phyloP scores from a whole-genome alignment of 2,329 filamentous ascomycete genomes.

The Proliferodiscus dingleyae region DNA sequence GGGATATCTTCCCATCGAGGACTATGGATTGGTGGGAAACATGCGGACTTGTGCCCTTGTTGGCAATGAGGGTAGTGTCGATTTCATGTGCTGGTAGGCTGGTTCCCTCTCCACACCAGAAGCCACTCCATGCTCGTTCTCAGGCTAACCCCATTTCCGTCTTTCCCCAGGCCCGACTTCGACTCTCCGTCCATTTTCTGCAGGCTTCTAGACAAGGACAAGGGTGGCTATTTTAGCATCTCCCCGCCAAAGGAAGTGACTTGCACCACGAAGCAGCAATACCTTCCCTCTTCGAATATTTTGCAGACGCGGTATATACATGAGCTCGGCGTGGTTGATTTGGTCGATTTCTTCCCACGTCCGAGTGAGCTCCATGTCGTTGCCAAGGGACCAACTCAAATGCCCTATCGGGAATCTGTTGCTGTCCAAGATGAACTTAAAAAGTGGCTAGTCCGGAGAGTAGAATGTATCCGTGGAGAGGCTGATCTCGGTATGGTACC shows the following conservation, averaged over 20 bases:
- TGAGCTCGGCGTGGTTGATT: constrained; percentile 67
- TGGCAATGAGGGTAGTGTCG: constrained; percentile 67
- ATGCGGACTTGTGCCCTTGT: constrained; percentile 76
- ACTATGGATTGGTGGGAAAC: constrained; percentile 77
- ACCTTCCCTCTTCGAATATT: constrained; percentile 69
- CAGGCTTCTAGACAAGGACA: constrained; percentile 67
- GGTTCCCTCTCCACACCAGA: background rate
- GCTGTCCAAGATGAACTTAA: constrained; percentile 58
- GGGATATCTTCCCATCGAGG: constrained; percentile 51
- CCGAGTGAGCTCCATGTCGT: constrained; percentile 55
- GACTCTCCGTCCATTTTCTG: constrained; percentile 74
- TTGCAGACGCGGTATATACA: constrained; percentile 73
- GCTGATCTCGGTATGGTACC: constrained; percentile 51
- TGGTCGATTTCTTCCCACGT: constrained; percentile 72
- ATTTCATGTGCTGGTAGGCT: constrained; percentile 71
- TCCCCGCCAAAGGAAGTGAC: constrained; percentile 45
- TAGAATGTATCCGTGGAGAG: constrained; percentile 66
- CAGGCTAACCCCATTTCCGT: background rate
- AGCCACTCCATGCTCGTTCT: background rate
- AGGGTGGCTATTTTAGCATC: constrained; percentile 70
- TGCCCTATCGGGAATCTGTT: constrained; percentile 48
- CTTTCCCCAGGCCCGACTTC: constrained; percentile 64
- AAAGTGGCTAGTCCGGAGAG: constrained; percentile 64
- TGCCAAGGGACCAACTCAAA: constrained; percentile 43
- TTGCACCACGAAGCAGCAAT: constrained; percentile 72